Base-by-base conservation (phyloP, 2,329 filamentous ascomycete genomes). In the Thielaviopsis euricoi region DNA sequence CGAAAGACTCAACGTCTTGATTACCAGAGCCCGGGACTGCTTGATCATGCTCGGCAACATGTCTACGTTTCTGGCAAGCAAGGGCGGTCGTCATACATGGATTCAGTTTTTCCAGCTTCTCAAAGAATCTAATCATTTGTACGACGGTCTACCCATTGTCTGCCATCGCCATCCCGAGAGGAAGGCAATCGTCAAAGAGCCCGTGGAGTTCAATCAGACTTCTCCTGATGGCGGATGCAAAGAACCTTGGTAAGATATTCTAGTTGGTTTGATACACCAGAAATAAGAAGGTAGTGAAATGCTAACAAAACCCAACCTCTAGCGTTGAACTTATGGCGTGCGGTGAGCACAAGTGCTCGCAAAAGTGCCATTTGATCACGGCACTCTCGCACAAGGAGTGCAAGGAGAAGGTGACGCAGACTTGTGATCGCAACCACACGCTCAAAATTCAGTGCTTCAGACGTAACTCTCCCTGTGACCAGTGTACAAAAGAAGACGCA, bases 161-260 rank as follows among this genome's bases (percentile, higher is more conserved):
- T 87, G 84, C 59, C 74, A 82, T 60, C 74, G 74, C 19, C 85
- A 87, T 63, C 77, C 77, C 0, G 67, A 77, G 0, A 73, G 66
- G 19, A 71, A 61, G 0, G 70, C 73, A 0, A 40, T 81, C 0
- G 63, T 89, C 0, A 17, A 23, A 26, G 49, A 33, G 5, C 74
- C 76, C 0, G 65, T 74, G 0, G 79, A 87, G 49, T 89, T 89
- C 64, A 76, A 81, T 2, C 65, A 61, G 0, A 67, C 76, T 19
- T 85, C 79, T 46, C 85, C 85, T 0, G 83, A 89, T 64, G 86
- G 86, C 4, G 86, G 86, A 0, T 89, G 86, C 61, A 70, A 70
- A 0, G 71, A 80, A 53, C 73, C 72, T 21, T 89, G 86, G 60
- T 61, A 56, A 23, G 60, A 5, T 5, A 15, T n/a, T n/a, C n/a